These are phyloP conservation scores for Cadophora malorum DNA, from an alignment of 2,329 filamentous ascomycete genomes.

Conservation along the genomic window DNA sequence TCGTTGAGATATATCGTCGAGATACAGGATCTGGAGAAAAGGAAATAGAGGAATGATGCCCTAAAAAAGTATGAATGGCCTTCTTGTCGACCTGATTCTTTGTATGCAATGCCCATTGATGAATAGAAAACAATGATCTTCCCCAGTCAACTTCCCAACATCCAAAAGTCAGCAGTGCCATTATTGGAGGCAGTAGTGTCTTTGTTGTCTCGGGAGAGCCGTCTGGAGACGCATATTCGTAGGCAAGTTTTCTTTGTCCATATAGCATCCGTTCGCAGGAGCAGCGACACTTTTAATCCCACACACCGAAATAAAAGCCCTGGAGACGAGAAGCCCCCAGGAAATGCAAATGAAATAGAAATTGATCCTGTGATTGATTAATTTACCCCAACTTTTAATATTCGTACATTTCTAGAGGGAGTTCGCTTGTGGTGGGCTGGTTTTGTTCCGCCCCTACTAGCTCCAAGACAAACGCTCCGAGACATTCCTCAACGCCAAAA, in stretches of 20 bases:
- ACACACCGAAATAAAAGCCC: conserved; percentile 32
- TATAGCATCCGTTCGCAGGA: conserved; percentile 36
- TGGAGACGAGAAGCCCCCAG: conserved; percentile 22
- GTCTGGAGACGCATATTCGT: conserved; percentile 39
- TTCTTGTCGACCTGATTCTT: conserved; percentile 44
- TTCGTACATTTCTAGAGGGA: conserved; percentile 34
- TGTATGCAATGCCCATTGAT: conserved; percentile 44
- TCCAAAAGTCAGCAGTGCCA: conserved; percentile 38
- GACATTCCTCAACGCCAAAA: conserved; percentile 37
- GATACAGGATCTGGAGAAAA: conserved; percentile 28
- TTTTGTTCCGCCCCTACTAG: conserved; percentile 27
- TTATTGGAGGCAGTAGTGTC: conserved; percentile 41
- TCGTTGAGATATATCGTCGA: conserved; percentile 22
- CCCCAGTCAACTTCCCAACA: conserved; percentile 36
- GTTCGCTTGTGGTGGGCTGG: conserved; percentile 27
- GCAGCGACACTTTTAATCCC: conserved; percentile 24
- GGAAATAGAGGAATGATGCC: conserved; percentile 32
- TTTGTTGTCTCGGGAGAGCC: conserved; percentile 47
- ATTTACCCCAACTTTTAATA: conserved; percentile 31
- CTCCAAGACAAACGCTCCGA: conserved; percentile 34
- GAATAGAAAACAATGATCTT: conserved; percentile 44
- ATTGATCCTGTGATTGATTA: conserved; percentile 28
- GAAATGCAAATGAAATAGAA: conserved; percentile 31
- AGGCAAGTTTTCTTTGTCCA: conserved; percentile 42
- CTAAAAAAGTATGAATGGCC: conserved; percentile 40